phyloP scores from a whole-genome alignment of 78 protist species.

The Bodo saltans region DNA sequence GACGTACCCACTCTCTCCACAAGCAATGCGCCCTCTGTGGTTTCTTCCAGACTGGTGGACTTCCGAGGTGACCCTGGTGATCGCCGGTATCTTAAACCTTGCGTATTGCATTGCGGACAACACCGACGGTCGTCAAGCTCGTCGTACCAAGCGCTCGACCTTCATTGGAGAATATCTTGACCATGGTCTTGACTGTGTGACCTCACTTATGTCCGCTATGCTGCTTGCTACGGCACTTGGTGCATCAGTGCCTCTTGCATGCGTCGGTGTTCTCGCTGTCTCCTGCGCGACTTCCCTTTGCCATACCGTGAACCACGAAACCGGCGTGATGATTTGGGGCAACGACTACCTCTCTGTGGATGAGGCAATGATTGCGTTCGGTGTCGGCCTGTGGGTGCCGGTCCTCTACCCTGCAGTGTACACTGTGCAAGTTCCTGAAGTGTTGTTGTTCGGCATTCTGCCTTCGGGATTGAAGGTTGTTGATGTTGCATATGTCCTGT shows the following conservation, averaged over 20 bases:
- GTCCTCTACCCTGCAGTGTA: background rate
- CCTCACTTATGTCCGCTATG: constrained; percentile 1
- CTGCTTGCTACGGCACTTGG: background rate
- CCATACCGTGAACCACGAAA: background rate
- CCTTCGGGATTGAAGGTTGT: background rate
- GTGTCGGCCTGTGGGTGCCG: background rate
- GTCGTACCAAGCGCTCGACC: background rate
- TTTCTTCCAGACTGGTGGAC: background rate
- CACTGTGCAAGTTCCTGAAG: background rate
- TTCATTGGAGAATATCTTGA: constrained; percentile 14
- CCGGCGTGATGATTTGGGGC: background rate
- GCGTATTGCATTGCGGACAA: constrained; percentile 1
- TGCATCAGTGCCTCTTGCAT: background rate
- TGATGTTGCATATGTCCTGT: background rate
- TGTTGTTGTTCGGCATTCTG: background rate
- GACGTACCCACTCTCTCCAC: too few relatives aligned
- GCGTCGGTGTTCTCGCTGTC: background rate
- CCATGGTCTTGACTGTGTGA: constrained; percentile 23
- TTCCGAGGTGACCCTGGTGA: background rate
- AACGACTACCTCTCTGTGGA: background rate
- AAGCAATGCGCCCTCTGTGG: background rate
- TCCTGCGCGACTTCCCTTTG: background rate
- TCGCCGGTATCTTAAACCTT: background rate
- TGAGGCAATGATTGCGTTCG: constrained; percentile 19
- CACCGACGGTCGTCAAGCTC: constrained; percentile 12